Evolutionary conservation across 495 filamentous ascomycete genomes (phyloP).

Genomic region (Penicillium arizonense): DNA sequence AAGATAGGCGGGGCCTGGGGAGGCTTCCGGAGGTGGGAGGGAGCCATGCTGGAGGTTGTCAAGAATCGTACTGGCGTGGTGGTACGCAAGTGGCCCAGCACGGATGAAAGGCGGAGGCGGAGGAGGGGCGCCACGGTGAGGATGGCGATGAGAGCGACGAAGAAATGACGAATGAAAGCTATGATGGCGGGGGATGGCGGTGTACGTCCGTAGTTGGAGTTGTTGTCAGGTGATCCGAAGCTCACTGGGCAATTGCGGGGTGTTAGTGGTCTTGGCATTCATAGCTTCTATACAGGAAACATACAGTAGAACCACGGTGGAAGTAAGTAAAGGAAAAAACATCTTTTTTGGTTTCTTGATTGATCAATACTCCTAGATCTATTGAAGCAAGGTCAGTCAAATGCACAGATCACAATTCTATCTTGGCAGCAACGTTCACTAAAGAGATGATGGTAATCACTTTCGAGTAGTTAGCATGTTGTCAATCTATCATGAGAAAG

Average conservation of each 20-base stretch:
- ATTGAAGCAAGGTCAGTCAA: too few relatives aligned
- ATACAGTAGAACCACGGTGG: too few relatives aligned
- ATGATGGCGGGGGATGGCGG: slow-evolving; percentile 16
- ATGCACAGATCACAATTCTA: too few relatives aligned
- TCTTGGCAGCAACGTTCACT: too few relatives aligned
- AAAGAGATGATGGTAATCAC: too few relatives aligned
- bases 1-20: slow-evolving; percentile 86
- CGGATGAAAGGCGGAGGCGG: slow-evolving; percentile 56
- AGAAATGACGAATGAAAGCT: slow-evolving; percentile 35
- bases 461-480: too few relatives aligned
- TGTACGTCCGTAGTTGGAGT: slow-evolving; percentile 1
- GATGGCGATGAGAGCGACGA: slow-evolving; percentile 59
- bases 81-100: slow-evolving; percentile 59
- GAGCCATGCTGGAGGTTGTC: slow-evolving; percentile 66
- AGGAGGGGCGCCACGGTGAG: slow-evolving; percentile 77
- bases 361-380: too few relatives aligned
- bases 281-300: too few relatives aligned
- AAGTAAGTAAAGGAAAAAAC: too few relatives aligned
- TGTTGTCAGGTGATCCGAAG: slow-evolving; percentile 12
- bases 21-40: slow-evolving; percentile 60
- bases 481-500: too few relatives aligned
- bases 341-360: too few relatives aligned
- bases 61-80: slow-evolving; percentile 41
- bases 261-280: slow-evolving; percentile 2
- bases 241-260: slow-evolving; percentile 1